Base-by-base conservation (phyloP, 345 rosid genomes). In the Citrus maxima region DNA sequence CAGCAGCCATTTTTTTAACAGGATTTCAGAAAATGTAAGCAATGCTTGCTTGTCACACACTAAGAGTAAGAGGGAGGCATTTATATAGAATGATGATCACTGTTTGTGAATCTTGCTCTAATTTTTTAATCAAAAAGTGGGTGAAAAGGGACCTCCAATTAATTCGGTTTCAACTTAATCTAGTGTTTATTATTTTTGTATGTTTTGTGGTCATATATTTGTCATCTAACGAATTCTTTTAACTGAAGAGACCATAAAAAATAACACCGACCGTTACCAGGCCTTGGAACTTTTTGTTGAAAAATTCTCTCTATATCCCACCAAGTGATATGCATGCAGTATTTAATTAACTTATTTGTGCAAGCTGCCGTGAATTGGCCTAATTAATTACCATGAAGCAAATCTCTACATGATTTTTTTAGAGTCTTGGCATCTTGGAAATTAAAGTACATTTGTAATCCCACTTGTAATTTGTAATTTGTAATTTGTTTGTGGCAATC, bases 1-100 rank as follows among this genome's bases (percentile, higher is more conserved):
- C 37, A 55, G 42, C 21, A 49, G 67, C 62, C 85, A 82, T 82
- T 70, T 61, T n/a, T 13, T 34, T 66, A 56, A 7, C 21, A 69
- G 42, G 14, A 35, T 4, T 14, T 35, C 5, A 35, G 61, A 69
- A 63, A 49, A 59, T 55, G 55, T 12, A 22, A n/a, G 24, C 9
- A 56, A 56, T 56, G 61, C 61, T 19, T 0, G 24, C 9, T 46
- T 46, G 51, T 46, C 51, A 46, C 51, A 46, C 18, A 46, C 51
- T 1, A 46, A 13, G 51, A 13, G 51, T 13, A 13, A 46, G 22
- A 54, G n/a, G 22, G 1, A 54, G n/a, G 8, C 58, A 18, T 54
- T 16, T 54, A 54, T 54, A 54, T 54, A 54, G 21, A 54, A 54
- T 54, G 58, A 16, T 18, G 58, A 54, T 54, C 58, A 18, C 6